Evolutionary conservation across 306 rosid genomes (phyloP).

Genomic region (Ormosia semicastrata): DNA sequence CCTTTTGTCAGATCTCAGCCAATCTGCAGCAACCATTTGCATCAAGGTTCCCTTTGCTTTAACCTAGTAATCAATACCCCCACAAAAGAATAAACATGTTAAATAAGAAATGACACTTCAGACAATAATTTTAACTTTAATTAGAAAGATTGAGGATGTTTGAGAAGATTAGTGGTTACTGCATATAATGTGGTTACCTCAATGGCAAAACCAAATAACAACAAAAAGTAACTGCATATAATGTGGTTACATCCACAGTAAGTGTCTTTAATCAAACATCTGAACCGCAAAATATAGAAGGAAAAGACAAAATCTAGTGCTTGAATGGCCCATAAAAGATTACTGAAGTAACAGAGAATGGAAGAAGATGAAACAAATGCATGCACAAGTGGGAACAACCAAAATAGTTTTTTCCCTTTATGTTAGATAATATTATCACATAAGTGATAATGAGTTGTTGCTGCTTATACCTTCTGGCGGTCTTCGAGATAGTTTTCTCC

Average conservation of each 20-base stretch:
- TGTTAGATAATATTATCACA: not conserved
- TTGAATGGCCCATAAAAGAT: not conserved
- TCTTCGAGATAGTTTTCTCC: slow-evolving; percentile 77
- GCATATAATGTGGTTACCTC: not conserved
- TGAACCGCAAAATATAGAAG: not conserved
- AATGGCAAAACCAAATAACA: slow-evolving; percentile 12
- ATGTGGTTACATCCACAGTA: not conserved
- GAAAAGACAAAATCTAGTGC: not conserved
- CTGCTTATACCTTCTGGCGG: slow-evolving; percentile 58
- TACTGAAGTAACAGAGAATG: not conserved
- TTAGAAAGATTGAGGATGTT: slow-evolving; percentile 12
- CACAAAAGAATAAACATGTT: not conserved
- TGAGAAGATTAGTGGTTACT: not conserved
- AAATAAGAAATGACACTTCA: not conserved
- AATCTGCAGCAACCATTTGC: slow-evolving; percentile 97
- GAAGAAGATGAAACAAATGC: slow-evolving; percentile 1
- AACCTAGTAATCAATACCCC: slow-evolving; percentile 46
- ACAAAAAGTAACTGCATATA: not conserved
- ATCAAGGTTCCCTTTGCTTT: slow-evolving; percentile 84
- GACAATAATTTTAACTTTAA: not conserved
- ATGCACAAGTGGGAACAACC: not conserved
- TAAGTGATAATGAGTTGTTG: slow-evolving; percentile 8
- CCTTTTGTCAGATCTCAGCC: slow-evolving; percentile 84
- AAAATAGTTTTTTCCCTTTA: not conserved
- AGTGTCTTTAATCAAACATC: slow-evolving; percentile 15